phyloP scores from a whole-genome alignment of 1,139 yeast genomes.

The Taphrina pruni region DNA sequence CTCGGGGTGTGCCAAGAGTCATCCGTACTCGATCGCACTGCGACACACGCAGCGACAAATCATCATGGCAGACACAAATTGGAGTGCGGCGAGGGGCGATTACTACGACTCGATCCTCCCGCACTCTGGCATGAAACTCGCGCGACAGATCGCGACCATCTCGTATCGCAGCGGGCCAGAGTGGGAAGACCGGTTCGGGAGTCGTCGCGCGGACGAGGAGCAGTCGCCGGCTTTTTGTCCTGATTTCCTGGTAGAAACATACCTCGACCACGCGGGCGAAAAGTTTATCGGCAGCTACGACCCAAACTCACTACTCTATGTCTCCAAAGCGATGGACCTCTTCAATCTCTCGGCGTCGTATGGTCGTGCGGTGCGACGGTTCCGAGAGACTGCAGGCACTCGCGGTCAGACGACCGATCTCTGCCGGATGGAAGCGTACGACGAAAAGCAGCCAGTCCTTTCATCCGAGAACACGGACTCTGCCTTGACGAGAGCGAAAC shows the following conservation, averaged over 20 bases:
- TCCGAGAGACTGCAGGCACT: conserved; percentile 6
- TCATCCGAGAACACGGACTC: background rate
- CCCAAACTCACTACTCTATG: conserved; percentile 83
- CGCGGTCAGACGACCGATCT: conserved; percentile 6
- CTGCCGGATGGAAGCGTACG: conserved; percentile 55
- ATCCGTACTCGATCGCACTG: conserved; percentile 92
- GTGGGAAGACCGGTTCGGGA: conserved; percentile 92
- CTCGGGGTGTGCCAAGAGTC: conserved; percentile 91
- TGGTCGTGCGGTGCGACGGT: conserved; percentile 29
- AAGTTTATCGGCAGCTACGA: conserved; percentile 91
- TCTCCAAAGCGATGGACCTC: conserved; percentile 92
- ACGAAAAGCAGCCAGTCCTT: conserved; percentile 51
- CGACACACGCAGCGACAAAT: conserved; percentile 93
- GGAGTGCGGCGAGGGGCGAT: conserved; percentile 76
- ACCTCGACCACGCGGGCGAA: conserved; percentile 92
- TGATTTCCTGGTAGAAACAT: conserved; percentile 88
- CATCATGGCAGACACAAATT: conserved; percentile 89
- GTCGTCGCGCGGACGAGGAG: conserved; percentile 82
- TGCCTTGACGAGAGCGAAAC: conserved; percentile 32
- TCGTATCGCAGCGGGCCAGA: conserved; percentile 96
- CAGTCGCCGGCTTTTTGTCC: conserved; percentile 88
- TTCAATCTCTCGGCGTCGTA: conserved; percentile 63
- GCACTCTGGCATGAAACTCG: conserved; percentile 91
- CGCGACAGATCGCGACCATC: conserved; percentile 91
- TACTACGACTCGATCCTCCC: conserved; percentile 83